Evolutionary conservation across 495 filamentous ascomycete species (phyloP), one percentile per base, ranked within the genome.

Genomic region (Terfezia boudieri): DNA sequence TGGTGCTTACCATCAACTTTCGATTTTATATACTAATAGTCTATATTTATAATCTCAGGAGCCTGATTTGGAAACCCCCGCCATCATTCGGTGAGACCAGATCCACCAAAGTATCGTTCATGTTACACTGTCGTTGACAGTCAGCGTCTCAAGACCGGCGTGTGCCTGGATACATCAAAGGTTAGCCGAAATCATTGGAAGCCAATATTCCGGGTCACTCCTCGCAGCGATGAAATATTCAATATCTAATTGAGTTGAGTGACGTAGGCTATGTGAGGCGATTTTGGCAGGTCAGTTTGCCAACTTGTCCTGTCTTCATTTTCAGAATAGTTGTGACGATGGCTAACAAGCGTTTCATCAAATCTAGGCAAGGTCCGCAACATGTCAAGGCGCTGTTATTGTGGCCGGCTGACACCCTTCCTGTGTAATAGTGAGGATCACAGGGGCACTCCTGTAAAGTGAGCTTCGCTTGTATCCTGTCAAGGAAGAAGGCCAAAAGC

Each of bases 51-150:
- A 14, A 5, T 1, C 26, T 5, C 17, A 46, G 41, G 41, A 93
- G 86, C 57, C 71, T 98, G 66, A 96, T 98, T 56, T 98, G 89
- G 89, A 98, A 98, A 66, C 89, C 90, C 23, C 92, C 90, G 51
- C 90, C 92, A 52, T 83, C 94, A 64, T 94, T 80, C 66, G 89
- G 90, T 95, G 79, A 54, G 72, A 68, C 35, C 48, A 41, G 51
- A 38, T 49, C 20, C 20, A 20, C 20, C 20, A 20, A 20, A 20
- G 20, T 20, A 20, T 41, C 53, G 32, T 53, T 55, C 32, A 49
- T 35, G 22, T 26, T 36, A 35, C 41, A 49, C 23, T n/a, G 49
- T 58, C 59, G 52, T 50, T 52, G 16, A 52, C 46, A 41, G 35
- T 38, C 12, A 20, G 22, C 32, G 11, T 8, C 36, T 57, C 49